Evolutionary conservation across 2,329 filamentous ascomycete species (phyloP).

Genomic region (Neurospora sp.): DNA sequence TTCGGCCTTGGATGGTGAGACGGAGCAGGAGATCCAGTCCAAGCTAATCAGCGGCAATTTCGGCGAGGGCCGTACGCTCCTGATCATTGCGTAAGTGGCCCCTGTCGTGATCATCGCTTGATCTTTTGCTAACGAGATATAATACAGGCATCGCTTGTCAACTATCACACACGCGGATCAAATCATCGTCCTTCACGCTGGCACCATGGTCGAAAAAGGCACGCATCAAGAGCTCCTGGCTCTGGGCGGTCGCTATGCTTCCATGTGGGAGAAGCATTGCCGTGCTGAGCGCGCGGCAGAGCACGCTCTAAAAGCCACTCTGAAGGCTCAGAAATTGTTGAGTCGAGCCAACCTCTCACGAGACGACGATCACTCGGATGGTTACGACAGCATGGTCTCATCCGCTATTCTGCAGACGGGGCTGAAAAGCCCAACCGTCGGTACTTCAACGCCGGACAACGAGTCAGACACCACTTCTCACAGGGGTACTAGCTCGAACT

Average conservation of each 20-base stretch:
- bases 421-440: constrained; percentile 22
- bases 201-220: constrained; percentile 67
- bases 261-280: constrained; percentile 87
- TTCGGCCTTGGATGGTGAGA: constrained; percentile 56
- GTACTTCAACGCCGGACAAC: constrained; percentile 12
- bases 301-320: constrained; percentile 39
- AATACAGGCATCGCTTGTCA: constrained; percentile 67
- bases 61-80: constrained; percentile 76
- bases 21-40: constrained; percentile 46
- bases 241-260: constrained; percentile 62
- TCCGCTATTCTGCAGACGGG: constrained; percentile 31
- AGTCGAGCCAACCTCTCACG: constrained; percentile 40
- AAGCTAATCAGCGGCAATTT: constrained; percentile 61
- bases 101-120: neutral
- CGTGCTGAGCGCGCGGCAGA: constrained; percentile 62
- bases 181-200: constrained; percentile 68
- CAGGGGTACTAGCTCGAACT: constrained; percentile 16
- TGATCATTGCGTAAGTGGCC: constrained; percentile 76
- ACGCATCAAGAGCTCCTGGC: constrained; percentile 69
- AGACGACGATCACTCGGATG: constrained; percentile 34
- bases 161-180: constrained; percentile 81
- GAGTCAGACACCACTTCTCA: constrained; percentile 8
- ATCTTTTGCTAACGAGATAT: constrained; percentile 14
- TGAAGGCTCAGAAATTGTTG: constrained; percentile 34
- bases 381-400: constrained; percentile 36